Evolutionary conservation across 2,329 filamentous ascomycete species (phyloP).

Genomic region (Aspergillus alliaceus): DNA sequence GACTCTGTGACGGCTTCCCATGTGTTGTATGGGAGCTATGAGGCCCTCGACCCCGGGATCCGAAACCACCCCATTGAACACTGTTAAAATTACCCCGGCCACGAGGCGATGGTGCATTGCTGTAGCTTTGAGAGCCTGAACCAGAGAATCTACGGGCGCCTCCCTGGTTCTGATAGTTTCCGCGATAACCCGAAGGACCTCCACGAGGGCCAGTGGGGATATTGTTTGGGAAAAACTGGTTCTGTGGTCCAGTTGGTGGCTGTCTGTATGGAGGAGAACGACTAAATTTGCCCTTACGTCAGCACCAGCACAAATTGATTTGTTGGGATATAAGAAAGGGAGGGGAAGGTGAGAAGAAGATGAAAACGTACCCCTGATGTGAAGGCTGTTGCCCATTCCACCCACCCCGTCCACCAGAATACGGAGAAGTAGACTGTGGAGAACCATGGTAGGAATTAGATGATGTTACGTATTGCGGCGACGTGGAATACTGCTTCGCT

Average conservation of each 20-base stretch:
- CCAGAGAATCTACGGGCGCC: constrained; percentile 47
- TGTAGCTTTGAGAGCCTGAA: constrained; percentile 50
- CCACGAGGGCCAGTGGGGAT: constrained; percentile 57
- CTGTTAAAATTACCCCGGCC: constrained; percentile 65
- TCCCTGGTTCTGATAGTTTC: constrained; percentile 54
- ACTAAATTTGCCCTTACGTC: constrained; percentile 37
- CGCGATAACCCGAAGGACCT: constrained; percentile 57
- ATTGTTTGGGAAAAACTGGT: constrained; percentile 52
- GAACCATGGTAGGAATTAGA: constrained; percentile 59
- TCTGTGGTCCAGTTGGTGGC: constrained; percentile 54
- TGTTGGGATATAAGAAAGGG: constrained; percentile 25
- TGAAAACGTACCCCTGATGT: constrained; percentile 50
- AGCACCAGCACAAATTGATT: not conserved
- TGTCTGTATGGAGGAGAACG: constrained; percentile 65
- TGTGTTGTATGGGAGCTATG: constrained; percentile 41
- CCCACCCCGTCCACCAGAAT: constrained; percentile 54
- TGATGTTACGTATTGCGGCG: constrained; percentile 59
- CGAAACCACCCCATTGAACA: constrained; percentile 68
- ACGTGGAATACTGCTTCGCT: constrained; percentile 54
- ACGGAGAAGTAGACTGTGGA: constrained; percentile 62
- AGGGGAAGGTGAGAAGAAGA: constrained; percentile 7
- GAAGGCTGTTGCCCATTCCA: constrained; percentile 47
- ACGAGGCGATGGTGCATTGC: constrained; percentile 44
- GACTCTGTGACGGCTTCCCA: constrained; percentile 33
- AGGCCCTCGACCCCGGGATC: constrained; percentile 52